Evolutionary conservation across 345 rosid genomes (phyloP), one percentile per base, ranked within the genome.

Genomic region (Alliaria petiolata): DNA sequence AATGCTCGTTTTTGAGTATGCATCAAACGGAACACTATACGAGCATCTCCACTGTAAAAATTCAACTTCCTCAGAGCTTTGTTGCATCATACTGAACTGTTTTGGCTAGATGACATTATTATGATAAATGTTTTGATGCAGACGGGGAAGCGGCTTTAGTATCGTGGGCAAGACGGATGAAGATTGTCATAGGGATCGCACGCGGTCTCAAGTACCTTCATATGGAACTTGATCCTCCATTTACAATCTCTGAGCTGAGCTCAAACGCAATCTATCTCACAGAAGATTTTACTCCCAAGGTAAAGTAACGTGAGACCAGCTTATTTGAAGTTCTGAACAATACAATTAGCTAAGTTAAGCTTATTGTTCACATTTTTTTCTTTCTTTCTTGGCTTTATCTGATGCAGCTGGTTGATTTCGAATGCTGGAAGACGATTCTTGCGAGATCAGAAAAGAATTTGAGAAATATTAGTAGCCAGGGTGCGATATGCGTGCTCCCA

Each of bases 221-320:
- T 69, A 68, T 83, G 16, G 97, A 95, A 71, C 90, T 91, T 43
- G 87, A 89, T 59, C 98, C 93, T 22, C 91, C 98, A 44, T 91
- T 95, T 58, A 88, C 97, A 22, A 88, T 95, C 77, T 91, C 98
- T 38, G 93, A 91, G 79, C 79, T 95, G 58, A 95, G 87, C 76
- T 95, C 99, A 25, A 89, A 81, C 67, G 85, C 99, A 40, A 89
- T 91, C 33, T 95, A 95, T 83, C 96, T 95, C 16, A 91, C 98
- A 6, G 99, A 95, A 57, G 99, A 91, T 72, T 95, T 95, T 80
- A 84, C 87, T 35, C 98, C 99, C 5, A 91, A 91, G 99, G 99
- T 88, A 84, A 25, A 63, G 42, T 64, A 4, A 36, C 28, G 9
- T 46, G 71, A 65, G 28, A 55, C 43, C 30, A 16, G 17, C 43